A percentile compares a stretch with the other conserved stretches of the same genome.
Evolutionary conservation across 2,329 filamentous ascomycete genomes (phyloP).

Genomic region (Aspergillus japonicus): DNA sequence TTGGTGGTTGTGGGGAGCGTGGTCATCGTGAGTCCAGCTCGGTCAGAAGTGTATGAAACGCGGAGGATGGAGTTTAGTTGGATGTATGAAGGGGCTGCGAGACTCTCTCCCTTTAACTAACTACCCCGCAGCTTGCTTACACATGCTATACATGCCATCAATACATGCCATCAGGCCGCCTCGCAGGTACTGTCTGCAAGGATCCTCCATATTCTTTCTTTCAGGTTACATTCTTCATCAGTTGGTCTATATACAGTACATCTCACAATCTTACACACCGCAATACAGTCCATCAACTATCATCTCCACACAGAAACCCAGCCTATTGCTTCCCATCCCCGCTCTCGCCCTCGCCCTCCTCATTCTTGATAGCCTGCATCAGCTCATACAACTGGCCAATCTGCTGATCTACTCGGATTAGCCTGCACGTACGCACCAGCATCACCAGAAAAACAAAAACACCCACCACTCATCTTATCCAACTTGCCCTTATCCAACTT

Average conservation of each 20-base stretch:
- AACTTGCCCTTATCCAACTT: conserved; percentile 81
- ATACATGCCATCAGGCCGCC: too few species aligned
- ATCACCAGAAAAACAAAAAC: conserved; percentile 30
- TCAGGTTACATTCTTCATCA: too few species aligned
- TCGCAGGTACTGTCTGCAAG: too few species aligned
- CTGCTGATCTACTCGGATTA: conserved; percentile 70
- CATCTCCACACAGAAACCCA: not conserved
- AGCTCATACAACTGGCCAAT: conserved; percentile 90
- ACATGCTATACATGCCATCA: too few species aligned
- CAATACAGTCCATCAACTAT: too few species aligned
- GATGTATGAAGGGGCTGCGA: too few species aligned
- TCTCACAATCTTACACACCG: not conserved
- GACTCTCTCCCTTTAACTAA: too few species aligned
- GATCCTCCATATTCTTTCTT: too few species aligned
- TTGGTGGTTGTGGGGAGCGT: not conserved
- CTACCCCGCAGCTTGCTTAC: too few species aligned
- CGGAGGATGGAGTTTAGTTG: too few species aligned
- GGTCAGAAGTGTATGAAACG: too few species aligned
- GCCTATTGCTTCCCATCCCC: conserved; percentile 4
- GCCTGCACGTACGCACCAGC: not conserved
- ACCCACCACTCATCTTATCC: conserved; percentile 88
- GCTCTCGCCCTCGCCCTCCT: conserved; percentile 33
- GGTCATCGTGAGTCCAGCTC: too few species aligned
- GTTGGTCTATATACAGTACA: not conserved
- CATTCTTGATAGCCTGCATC: conserved; percentile 73